Evolutionary conservation across 768 basidiomycete species (phyloP), one percentile per base, ranked within the genome.

Genomic region (Strobilomyces echinocephalus): DNA sequence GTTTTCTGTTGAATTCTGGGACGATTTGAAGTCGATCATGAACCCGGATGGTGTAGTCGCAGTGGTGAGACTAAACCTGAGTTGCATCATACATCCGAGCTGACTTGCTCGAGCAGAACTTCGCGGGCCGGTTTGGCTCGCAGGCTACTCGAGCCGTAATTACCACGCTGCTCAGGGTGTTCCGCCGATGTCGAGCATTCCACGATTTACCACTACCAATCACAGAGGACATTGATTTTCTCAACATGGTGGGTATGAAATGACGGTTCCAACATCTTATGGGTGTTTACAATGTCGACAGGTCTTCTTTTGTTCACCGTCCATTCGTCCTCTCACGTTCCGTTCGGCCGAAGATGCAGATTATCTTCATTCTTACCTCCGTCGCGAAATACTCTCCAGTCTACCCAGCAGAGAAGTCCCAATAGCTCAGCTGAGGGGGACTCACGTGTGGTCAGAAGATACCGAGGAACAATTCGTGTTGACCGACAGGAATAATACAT

Each of bases 1-100:
- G 48, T 97, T 88, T 70, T 90, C 93, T 0, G 38, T 79, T 30
- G 85, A 94, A 60, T 95, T 95, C 65, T 95, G 91, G 90, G 59
- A 75, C 21, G 83, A 84, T 49, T 64, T 95, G 48, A 85, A 81
- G 60, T 62, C 67, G 2, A 65, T 85, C 18, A 78, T 95, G 69
- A 75, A 79, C 12, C 74, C 80, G 4, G 82, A 89, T 44, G 95
- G 88, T 4, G 74, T 94, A 15, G 68, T 95, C 14, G 91, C 84
- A 18, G 84, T 97, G 60, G 93, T 94, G 59, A 72, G 86, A 73
- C 41, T 42, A 39, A 50, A 38, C 36, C 3, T 35, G 28, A 46
- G 46, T 47, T 15, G 18, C 26, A 18, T 42, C 24, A 26, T 46
- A 43, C 12, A 46, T 34, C 28, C 48, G 26, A 53, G 28, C 38